phyloP scores from a whole-genome alignment of 2,329 filamentous ascomycete species.

The Arthrobotrys megalospora region DNA sequence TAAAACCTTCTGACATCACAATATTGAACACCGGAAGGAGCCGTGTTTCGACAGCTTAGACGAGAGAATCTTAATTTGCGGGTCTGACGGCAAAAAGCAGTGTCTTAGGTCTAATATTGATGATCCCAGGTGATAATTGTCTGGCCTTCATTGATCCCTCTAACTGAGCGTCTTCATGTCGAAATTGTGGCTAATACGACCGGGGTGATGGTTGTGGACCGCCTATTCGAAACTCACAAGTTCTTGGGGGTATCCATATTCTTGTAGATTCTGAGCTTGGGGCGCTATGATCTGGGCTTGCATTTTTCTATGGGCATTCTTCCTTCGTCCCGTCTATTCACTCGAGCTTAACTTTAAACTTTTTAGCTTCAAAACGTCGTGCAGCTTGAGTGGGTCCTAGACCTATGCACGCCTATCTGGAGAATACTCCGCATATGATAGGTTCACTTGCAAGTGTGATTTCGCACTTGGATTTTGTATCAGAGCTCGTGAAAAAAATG shows the following conservation, averaged over 20 bases:
- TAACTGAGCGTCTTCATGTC: constrained; percentile 20
- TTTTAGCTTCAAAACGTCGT: constrained; percentile 27
- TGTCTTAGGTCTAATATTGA: constrained; percentile 23
- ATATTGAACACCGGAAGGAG: constrained; percentile 17
- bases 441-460: not conserved
- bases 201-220: not conserved
- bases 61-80: constrained; percentile 11
- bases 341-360: constrained; percentile 18
- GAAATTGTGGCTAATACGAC: constrained; percentile 28
- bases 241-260: not conserved
- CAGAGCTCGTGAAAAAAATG: constrained; percentile 39
- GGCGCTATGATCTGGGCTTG: not conserved
- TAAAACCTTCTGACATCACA: constrained; percentile 21
- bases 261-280: constrained; percentile 2
- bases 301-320: not conserved
- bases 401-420: constrained; percentile 7
- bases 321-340: constrained; percentile 24
- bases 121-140: not conserved
- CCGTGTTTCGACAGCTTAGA: constrained; percentile 27
- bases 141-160: not conserved
- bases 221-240: constrained; percentile 17
- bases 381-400: constrained; percentile 17
- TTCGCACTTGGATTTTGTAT: not conserved
- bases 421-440: constrained; percentile 37
- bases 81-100: constrained; percentile 23